Evolutionary conservation across 2,329 filamentous ascomycete genomes (phyloP).

Genomic region (Aspergillus fijiensis): DNA sequence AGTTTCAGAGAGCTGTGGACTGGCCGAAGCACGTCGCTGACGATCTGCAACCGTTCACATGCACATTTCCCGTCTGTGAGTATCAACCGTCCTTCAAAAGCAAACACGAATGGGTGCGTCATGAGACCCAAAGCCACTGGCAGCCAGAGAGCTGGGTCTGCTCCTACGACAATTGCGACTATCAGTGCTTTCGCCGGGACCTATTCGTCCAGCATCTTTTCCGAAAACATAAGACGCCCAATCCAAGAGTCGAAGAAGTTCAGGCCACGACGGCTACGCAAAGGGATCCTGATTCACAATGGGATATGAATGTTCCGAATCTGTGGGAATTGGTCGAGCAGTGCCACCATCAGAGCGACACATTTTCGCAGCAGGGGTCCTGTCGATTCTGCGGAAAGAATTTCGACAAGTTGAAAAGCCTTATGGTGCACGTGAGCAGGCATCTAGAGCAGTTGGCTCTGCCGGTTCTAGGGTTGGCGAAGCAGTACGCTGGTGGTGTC

Average conservation of each 20-base stretch:
- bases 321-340: constrained; percentile 76
- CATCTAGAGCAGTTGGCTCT: constrained; percentile 86
- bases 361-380: constrained; percentile 68
- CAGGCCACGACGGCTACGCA: no score
- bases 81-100: constrained; percentile 92
- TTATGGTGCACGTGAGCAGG: constrained; percentile 85
- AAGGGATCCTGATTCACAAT: no score
- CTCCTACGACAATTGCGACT: constrained; percentile 73
- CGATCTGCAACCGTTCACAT: constrained; percentile 89
- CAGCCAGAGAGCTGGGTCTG: constrained; percentile 92
- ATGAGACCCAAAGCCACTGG: constrained; percentile 87
- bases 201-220: constrained; percentile 96
- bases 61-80: constrained; percentile 78
- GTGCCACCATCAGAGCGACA: constrained; percentile 67
- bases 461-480: no score
- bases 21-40: constrained; percentile 97
- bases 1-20: constrained; percentile 85
- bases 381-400: constrained; percentile 84
- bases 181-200: constrained; percentile 82
- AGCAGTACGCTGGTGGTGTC: no score
- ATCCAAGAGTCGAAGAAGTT: no score
- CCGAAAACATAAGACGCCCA: no score
- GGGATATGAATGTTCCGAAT: constrained; percentile 48
- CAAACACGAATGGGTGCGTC: constrained; percentile 93
- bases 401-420: constrained; percentile 84